phyloP scores from a whole-genome alignment of 192 early-diverging fungal species.

The Dissophora globulifera region DNA sequence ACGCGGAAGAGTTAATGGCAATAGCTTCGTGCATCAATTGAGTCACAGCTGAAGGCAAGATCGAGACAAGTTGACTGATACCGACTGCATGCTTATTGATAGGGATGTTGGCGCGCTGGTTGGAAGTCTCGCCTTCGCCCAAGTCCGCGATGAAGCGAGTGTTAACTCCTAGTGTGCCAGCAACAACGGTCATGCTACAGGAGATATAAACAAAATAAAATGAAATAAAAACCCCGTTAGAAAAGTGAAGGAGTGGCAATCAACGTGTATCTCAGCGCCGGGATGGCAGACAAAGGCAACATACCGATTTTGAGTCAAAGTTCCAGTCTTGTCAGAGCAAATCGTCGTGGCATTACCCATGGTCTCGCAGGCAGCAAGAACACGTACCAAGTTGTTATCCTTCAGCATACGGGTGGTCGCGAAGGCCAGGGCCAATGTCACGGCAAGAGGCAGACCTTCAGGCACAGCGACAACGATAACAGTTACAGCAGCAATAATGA shows the following conservation, averaged over 20 bases:
- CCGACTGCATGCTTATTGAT: constrained; percentile 57
- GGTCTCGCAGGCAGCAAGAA: constrained; percentile 95
- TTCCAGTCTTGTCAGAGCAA: constrained; percentile 99
- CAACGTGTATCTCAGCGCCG: too few species aligned
- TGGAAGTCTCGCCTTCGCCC: constrained; percentile 40
- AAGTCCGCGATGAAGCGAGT: constrained; percentile 56
- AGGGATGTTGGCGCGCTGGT: constrained; percentile 33
- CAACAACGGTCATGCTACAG: constrained; percentile 88
- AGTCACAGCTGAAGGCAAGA: constrained; percentile 55
- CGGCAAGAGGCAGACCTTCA: constrained; percentile 95
- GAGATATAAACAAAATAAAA: neutral
- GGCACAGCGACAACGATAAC: constrained; percentile 97
- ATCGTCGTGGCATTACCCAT: constrained; percentile 99
- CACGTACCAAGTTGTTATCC: constrained; percentile 96
- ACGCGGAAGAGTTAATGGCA: constrained; percentile 83
- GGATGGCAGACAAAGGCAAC: neutral
- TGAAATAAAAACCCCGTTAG: neutral
- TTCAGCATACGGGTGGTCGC: constrained; percentile 96
- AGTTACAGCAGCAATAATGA: constrained; percentile 91
- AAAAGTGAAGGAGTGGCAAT: neutral
- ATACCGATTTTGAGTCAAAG: constrained; percentile 90
- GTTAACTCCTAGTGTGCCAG: constrained; percentile 73
- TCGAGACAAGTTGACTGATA: constrained; percentile 61
- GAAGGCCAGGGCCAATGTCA: constrained; percentile 92
- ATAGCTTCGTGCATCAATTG: constrained; percentile 74